phyloP scores from a whole-genome alignment of 192 early-diverging fungal genomes.

The Coemansia reversa region DNA sequence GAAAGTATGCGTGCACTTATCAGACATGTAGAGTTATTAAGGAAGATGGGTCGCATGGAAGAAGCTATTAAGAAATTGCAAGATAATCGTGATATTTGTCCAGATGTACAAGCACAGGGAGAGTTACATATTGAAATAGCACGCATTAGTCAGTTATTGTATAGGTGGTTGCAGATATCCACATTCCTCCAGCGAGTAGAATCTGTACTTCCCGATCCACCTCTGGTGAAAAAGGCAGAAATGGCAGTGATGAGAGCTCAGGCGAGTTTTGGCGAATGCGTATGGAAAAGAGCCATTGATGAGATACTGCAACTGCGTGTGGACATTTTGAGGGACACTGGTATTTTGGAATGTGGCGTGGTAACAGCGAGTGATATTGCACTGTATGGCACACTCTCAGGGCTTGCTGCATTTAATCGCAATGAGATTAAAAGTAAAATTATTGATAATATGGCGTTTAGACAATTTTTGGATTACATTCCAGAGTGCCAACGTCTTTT shows the following conservation, averaged over 20 bases:
- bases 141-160: constrained; percentile 16
- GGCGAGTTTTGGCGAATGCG: constrained; percentile 30
- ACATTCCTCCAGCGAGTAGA: constrained; percentile 27
- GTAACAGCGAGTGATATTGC: constrained; percentile 36
- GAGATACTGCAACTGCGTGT: constrained; percentile 10
- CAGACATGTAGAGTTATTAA: constrained; percentile 11
- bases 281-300: constrained; percentile 23
- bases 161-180: constrained; percentile 40
- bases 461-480: constrained; percentile 43
- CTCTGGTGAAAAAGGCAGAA: constrained; percentile 5
- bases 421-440: constrained; percentile 25
- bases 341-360: constrained; percentile 14
- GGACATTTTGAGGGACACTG: not conserved
- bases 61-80: constrained; percentile 31
- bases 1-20: constrained; percentile 23
- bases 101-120: constrained; percentile 23
- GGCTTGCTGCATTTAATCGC: constrained; percentile 27
- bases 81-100: constrained; percentile 28
- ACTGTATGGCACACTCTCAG: constrained; percentile 44
- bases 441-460: constrained; percentile 28
- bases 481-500: constrained; percentile 41
- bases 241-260: constrained; percentile 31
- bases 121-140: constrained; percentile 23
- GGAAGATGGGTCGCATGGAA: constrained; percentile 17
- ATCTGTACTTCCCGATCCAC: constrained; percentile 13